phyloP scores from a whole-genome alignment of 805 yeast species.

The Candida xiaguanensis region DNA sequence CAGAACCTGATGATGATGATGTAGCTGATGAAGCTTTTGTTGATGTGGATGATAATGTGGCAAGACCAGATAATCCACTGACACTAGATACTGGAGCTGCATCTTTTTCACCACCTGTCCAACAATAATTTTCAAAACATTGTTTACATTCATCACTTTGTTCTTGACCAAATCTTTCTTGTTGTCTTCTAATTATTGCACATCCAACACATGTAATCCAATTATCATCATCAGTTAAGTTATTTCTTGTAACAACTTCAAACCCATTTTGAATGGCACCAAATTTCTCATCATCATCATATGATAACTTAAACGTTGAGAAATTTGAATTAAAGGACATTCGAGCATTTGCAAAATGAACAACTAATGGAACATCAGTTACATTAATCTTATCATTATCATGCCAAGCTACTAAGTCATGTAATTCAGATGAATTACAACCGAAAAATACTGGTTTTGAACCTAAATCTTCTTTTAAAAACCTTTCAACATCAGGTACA shows the following conservation, averaged over 20 bases:
- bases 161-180: conserved; percentile 60
- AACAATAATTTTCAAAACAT: conserved; percentile 74
- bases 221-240: conserved; percentile 62
- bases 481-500: conserved; percentile 68
- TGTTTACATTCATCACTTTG: conserved; percentile 64
- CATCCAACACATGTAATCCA: conserved; percentile 79
- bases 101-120: conserved; percentile 30
- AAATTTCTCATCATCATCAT: conserved; percentile 52
- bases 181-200: conserved; percentile 73
- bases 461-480: conserved; percentile 57
- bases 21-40: not conserved
- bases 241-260: conserved; percentile 61
- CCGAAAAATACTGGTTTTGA: conserved; percentile 79
- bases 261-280: conserved; percentile 71
- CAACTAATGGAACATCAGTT: conserved; percentile 64
- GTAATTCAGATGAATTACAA: conserved; percentile 49
- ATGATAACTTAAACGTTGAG: conserved; percentile 67
- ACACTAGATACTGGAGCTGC: conserved; percentile 8
- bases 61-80: conserved; percentile 4
- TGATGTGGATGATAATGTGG: conserved; percentile 3
- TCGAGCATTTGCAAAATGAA: conserved; percentile 72
- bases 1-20: not conserved
- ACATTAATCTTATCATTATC: conserved; percentile 41
- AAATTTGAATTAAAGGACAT: conserved; percentile 64
- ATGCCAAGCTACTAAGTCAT: conserved; percentile 27